Conservation (phyloP, 176 grass and related monocot genomes). For the Lolium rigidum region DNA sequence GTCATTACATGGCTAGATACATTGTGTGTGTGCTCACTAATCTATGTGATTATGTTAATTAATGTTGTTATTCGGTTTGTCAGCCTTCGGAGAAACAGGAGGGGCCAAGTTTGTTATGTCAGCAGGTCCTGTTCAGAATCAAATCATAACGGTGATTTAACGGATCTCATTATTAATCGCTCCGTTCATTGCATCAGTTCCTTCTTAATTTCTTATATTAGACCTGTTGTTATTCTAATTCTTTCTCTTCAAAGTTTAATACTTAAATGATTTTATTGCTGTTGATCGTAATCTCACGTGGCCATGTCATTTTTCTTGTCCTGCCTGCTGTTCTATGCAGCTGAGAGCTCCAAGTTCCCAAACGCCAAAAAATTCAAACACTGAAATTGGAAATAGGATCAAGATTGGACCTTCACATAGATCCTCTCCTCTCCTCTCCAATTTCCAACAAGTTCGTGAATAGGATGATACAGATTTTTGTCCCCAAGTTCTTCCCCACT, state of each 20-base stretch:
- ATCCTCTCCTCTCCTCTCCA: constrained; percentile 51
- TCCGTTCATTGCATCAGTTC: not conserved
- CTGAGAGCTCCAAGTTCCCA: constrained; percentile 56
- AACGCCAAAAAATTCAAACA: constrained; percentile 42
- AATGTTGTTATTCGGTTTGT: constrained; percentile 47
- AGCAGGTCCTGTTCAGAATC: constrained; percentile 37
- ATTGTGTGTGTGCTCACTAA: constrained; percentile 48
- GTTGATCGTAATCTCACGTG: constrained; percentile 44
- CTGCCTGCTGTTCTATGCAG: not conserved
- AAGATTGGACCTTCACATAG: constrained; percentile 47
- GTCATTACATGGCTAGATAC: constrained; percentile 47
- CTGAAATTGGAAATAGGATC: constrained; percentile 38
- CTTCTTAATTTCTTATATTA: constrained; percentile 4
- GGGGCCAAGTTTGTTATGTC: constrained; percentile 44
- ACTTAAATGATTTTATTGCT: constrained; percentile 6
- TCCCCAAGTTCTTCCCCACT: constrained; percentile 14
- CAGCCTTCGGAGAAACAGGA: constrained; percentile 59
- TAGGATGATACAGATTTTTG: constrained; percentile 40
- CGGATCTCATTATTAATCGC: constrained; percentile 30
- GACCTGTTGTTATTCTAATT: not conserved
- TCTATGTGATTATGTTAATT: constrained; percentile 35
- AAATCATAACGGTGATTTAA: constrained; percentile 59
- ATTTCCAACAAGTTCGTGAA: constrained; percentile 50
- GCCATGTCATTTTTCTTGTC: constrained; percentile 33
- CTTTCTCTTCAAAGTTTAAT: not conserved